A percentile compares a stretch with the other conserved stretches of the same genome.
phyloP scores from a whole-genome alignment of 768 basidiomycete genomes.

The Agrocybe pediades region DNA sequence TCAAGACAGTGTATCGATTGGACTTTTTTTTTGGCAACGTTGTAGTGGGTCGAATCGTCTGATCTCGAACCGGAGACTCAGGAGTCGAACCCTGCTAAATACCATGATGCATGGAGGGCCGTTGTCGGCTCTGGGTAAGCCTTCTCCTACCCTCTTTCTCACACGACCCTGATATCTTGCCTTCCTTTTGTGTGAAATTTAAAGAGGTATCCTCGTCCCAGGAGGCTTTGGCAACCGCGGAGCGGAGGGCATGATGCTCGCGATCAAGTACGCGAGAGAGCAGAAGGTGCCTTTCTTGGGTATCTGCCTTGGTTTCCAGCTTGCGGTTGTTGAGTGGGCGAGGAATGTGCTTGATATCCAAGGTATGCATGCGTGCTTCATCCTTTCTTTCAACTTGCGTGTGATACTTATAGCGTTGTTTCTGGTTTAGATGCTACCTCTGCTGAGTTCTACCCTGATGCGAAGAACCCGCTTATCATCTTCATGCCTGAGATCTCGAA shows the following conservation, averaged over 20 bases:
- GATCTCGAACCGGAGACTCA: constrained; percentile 85
- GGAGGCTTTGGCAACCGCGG: constrained; percentile 95
- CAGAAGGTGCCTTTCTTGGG: constrained; percentile 94
- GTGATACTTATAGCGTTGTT: constrained; percentile 2
- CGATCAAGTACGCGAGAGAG: constrained; percentile 97
- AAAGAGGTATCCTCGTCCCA: constrained; percentile 93
- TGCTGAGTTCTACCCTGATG: constrained; percentile 68
- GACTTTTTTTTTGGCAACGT: too few species aligned
- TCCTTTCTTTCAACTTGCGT: neutral
- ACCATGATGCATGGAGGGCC: constrained; percentile 94
- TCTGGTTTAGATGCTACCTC: constrained; percentile 77
- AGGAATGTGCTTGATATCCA: constrained; percentile 75
- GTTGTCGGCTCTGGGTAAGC: constrained; percentile 87
- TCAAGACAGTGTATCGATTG: neutral
- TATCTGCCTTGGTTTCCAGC: constrained; percentile 96
- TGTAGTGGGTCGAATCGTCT: constrained; percentile 97
- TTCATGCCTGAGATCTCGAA: constrained; percentile 99
- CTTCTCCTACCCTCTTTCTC: constrained; percentile 5
- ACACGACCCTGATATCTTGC: constrained; percentile 3
- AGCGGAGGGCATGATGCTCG: constrained; percentile 96
- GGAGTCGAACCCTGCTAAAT: constrained; percentile 77
- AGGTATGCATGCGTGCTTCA: constrained; percentile 41
- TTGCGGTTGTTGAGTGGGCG: constrained; percentile 95
- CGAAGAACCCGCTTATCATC: constrained; percentile 76
- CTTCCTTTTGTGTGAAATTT: neutral